Evolutionary conservation across 495 filamentous ascomycete genomes (phyloP), one percentile per base, ranked within the genome.

Genomic region (Bacidia gigantensis): DNA sequence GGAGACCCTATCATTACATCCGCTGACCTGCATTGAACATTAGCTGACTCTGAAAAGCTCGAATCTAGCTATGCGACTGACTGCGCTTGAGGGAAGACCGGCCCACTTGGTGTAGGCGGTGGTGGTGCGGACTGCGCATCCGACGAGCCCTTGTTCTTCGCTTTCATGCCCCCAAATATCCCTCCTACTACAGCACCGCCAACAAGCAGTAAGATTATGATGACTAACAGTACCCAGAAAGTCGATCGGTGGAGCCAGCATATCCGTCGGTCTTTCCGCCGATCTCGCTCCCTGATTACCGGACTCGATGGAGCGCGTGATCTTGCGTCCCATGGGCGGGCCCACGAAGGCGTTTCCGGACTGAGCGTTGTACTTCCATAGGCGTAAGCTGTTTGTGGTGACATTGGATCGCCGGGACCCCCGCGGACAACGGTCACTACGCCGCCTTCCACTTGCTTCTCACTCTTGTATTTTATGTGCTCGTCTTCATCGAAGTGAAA

Each of bases 191-290:
- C 32, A 20, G 56, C 52, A 42, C 50, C 56, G 7, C 50, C 50
- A n/a, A 61, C 41, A 2, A 59, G 11, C 18, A 61, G 23, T 26
- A 56, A 46, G 41, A 61, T 12, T 26, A 56, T 20, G 0, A 59
- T 22, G n/a, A 49, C 52, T 25, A 55, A 42, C 29, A 58, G 43
- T 22, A 59, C 38, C 59, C 59, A 61, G 38, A 61, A 61, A 23
- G 43, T 41, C 46, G 48, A 35, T 22, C 42, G 38, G 39, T 50
- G 45, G n/a, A 61, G 21, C 26, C 59, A 53, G 40, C 56, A 61
- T 54, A 59, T 55, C 25, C 53, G 49, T 38, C 51, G 57, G 21
- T 46, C 41, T 50, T 53, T 41, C 21, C 44, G 49, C 24, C 29
- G 5, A 14, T 7, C 14, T 35, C 14, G 7, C 29, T 5, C 29